Conservation (phyloP, 2,329 filamentous ascomycete species). For the Fusarium equiseti region DNA sequence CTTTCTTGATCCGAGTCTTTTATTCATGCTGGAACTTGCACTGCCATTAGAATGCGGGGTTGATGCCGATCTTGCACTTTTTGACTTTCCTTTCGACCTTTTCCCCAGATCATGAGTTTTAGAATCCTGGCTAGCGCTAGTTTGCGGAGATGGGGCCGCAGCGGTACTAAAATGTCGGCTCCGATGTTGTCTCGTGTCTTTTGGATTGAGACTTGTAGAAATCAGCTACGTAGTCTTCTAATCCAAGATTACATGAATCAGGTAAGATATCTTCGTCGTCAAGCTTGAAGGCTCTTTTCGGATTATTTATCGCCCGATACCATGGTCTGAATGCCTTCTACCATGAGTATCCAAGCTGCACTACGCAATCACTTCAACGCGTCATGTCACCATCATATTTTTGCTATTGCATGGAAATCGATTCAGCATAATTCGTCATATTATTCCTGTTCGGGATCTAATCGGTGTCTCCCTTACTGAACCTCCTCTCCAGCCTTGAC, state of each 20-base stretch:
- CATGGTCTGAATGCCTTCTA: not conserved
- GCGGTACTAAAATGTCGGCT: slow-evolving; percentile 2
- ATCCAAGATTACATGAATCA: too few species aligned
- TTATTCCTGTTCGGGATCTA: not conserved
- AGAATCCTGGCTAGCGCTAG: slow-evolving; percentile 9
- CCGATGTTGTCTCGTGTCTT: slow-evolving; percentile 1
- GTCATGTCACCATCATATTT: too few species aligned
- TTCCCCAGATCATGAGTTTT: slow-evolving; percentile 1
- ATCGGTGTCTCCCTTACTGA: not conserved
- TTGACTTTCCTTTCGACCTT: slow-evolving; percentile 11
- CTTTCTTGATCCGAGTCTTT: not conserved
- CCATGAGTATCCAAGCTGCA: not conserved
- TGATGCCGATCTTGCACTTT: slow-evolving; percentile 16
- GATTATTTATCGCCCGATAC: not conserved
- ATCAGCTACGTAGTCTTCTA: too few species aligned
- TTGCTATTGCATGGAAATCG: too few species aligned
- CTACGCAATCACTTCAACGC: not conserved
- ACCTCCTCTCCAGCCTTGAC: slow-evolving; percentile 23
- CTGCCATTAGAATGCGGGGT: slow-evolving; percentile 28
- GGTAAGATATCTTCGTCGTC: too few species aligned
- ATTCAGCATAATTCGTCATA: not conserved
- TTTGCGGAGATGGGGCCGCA: slow-evolving; percentile 22
- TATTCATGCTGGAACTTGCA: not conserved
- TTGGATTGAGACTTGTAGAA: too few species aligned
- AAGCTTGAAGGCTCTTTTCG: not conserved